Evolutionary conservation across 805 yeast genomes (phyloP), one percentile per base, ranked within the genome.

Genomic region (Myxozyma mucilagina): DNA sequence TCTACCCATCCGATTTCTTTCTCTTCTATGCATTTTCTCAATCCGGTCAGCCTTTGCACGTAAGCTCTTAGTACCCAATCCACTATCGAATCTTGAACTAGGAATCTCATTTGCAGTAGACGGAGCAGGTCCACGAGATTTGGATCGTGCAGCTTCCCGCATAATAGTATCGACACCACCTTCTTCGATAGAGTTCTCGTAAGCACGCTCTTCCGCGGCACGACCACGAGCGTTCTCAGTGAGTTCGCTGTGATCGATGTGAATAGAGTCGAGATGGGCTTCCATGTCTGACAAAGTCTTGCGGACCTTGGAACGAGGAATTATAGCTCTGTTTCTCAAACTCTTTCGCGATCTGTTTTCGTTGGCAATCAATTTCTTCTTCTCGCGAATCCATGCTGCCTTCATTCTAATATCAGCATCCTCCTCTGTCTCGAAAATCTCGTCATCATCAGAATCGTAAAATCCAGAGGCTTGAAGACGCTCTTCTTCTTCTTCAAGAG

Each of bases 401-500:
- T 94, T 94, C 67, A 86, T 91, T 68, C 81, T 83, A 55, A 94
- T 81, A 56, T 86, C 90, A 58, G 82, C 86, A 44, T 79, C 78
- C 56, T 85, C 87, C 68, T 86, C 91, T 60, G 85, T 89, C 44
- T 77, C 79, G 29, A 76, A 78, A 59, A 79, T 80, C 54, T 74
- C 75, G 61, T 81, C 85, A 68, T 83, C 89, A 71, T 92, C 97
- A 38, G 96, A 87, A 69, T 90, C 96, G 76, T 94, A 94, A 80
- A 94, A 94, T 35, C 99, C 99, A 78, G 92, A 97, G 52, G 82
- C 77, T 77, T 93, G 97, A 70, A 94, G 84, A 74, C 86, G 83
- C 76, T 93, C 98, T 79, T 94, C 99, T 78, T 94, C 99, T 66
- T 89, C 97, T 78, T 94, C 99, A 67, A 94, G 80, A 16, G 96